phyloP scores from a whole-genome alignment of 1,139 yeast species.

The Scheffersomyces segobiensis region DNA sequence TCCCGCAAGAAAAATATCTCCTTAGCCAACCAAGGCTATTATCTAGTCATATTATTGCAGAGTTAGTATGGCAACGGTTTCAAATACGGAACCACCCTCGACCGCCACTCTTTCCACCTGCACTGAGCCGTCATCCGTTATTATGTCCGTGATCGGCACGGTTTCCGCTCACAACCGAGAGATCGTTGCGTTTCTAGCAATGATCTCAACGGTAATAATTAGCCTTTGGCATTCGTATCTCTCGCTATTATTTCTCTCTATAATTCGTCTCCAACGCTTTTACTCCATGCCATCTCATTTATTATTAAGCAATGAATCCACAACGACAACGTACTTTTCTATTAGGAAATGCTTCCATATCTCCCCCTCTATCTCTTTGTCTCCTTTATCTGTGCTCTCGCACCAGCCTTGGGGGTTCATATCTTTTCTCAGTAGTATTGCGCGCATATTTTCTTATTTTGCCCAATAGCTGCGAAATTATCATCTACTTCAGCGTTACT shows the following conservation, averaged over 20 bases:
- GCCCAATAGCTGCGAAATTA: neutral
- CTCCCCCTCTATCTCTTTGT: neutral
- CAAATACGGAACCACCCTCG: neutral
- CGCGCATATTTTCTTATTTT: neutral
- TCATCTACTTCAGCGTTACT: neutral
- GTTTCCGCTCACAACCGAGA: neutral
- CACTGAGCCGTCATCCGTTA: neutral
- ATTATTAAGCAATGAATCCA: too few relatives aligned
- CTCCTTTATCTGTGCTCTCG: neutral
- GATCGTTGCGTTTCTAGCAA: neutral
- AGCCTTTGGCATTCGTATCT: neutral
- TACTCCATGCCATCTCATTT: too few relatives aligned
- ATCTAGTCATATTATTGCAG: neutral
- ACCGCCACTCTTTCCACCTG: neutral
- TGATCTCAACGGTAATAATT: neutral
- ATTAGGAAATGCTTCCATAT: too few relatives aligned
- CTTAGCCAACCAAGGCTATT: neutral
- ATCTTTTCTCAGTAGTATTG: too few relatives aligned
- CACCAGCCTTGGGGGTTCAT: too few relatives aligned
- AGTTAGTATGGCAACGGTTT: neutral
- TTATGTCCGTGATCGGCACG: neutral
- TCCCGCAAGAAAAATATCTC: neutral
- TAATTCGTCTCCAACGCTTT: neutral
- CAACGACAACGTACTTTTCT: too few relatives aligned
- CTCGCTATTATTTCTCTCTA: neutral